Base-by-base conservation (phyloP, 2,329 filamentous ascomycete genomes). In the Pseudogymnoascus sp. region DNA sequence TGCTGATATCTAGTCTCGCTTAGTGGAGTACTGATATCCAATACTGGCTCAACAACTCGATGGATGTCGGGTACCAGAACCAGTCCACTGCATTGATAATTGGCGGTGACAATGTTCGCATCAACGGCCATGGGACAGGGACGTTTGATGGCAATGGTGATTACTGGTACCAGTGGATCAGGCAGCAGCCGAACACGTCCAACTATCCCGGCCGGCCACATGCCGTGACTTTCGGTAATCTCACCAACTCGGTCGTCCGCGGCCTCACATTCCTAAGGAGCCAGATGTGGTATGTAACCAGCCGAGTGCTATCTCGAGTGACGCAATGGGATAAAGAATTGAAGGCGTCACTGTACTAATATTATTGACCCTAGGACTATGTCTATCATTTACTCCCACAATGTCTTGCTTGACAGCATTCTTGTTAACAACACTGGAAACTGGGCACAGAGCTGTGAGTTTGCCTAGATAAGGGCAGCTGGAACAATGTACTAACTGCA, bases 141-240 rank as follows among this genome's bases (percentile, higher is more conserved):
- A 83, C 79, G 2, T 72, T 86, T 12, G 77, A 85, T 67, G 83
- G 84, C 8, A 85, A 86, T 67, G 84, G 84, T 1, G 80, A 85
- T 67, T 76, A 78, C 2, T 86, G 83, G 83, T 85, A 86, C 67
- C 76, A 82, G 64, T 81, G 77, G 70, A 76, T 77, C 58, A 49
- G 14, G 5, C 6, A 49, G 23, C 42, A 49, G 22, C 70, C 73
- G 28, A 73, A 75, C 12, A 67, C 68, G 9, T 76, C 74, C 33
- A 83, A 84, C 64, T 75, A 80, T 62, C 74, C 78, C 2, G 71
- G 77, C 11, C 75, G 82, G 8, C 82, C 82, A 1, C 80, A 82
- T 60, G 75, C 76, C 7, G 78, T 85, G 66, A 83, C 80, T 16
- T 77, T 85, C 67, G 78, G 73, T 16, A 72, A 75, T 2, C 74